These are phyloP conservation scores for Oenanthe javanica DNA, from an alignment of 140 eudicot genomes.

Conservation along the genomic window DNA sequence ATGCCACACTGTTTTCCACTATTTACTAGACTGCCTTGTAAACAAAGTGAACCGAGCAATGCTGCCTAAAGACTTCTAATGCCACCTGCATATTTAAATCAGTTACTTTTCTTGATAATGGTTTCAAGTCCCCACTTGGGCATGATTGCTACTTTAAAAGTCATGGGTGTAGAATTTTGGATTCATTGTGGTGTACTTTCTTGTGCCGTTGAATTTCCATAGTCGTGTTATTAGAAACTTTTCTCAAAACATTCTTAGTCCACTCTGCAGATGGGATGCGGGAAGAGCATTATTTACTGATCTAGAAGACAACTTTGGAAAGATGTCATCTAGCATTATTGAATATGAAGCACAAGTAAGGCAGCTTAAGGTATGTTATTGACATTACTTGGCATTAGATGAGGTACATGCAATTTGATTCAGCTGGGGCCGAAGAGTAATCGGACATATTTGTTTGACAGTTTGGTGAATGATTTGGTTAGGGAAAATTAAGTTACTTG, in stretches of 20 bases:
- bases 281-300: constrained; percentile 28
- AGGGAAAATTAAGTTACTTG: not conserved
- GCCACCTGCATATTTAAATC: not conserved
- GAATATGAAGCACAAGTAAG: constrained; percentile 58
- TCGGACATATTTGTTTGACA: not conserved
- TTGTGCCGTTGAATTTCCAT: not conserved
- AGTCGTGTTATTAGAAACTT: constrained; percentile 13
- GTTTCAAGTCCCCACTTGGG: not conserved
- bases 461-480: not conserved
- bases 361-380: constrained; percentile 57
- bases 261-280: constrained; percentile 23
- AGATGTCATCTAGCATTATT: constrained; percentile 37
- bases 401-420: not conserved
- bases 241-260: constrained; percentile 22
- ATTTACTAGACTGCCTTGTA: not conserved
- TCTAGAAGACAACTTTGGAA: constrained; percentile 28
- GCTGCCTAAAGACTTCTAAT: not conserved
- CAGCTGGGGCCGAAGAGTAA: not conserved
- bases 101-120: not conserved
- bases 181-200: not conserved
- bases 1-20: not conserved
- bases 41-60: not conserved
- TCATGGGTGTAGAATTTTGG: not conserved
- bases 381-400: not conserved
- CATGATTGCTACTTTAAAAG: not conserved